phyloP scores from a whole-genome alignment of 2,329 filamentous ascomycete species.

The Fusarium sp. region DNA sequence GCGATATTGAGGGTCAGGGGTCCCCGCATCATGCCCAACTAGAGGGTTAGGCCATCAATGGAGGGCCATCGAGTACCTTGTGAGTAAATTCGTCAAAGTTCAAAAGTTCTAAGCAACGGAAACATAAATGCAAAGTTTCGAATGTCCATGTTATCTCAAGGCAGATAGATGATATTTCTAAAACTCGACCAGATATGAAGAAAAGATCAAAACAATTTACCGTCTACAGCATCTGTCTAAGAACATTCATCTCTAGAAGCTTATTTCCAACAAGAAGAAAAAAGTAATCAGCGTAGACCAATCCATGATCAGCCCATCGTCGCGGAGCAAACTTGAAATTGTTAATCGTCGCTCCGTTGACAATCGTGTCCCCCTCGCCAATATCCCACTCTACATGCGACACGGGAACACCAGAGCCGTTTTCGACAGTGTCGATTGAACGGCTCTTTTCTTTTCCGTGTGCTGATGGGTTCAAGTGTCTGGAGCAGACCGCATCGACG shows the following conservation, averaged over 20 bases:
- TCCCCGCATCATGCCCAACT: not conserved
- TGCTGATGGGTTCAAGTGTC: conserved; percentile 31
- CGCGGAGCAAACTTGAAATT: conserved; percentile 57
- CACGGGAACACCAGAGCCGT: not conserved
- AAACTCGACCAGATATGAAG: not conserved
- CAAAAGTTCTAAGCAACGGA: not conserved
- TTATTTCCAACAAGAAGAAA: conserved; percentile 57
- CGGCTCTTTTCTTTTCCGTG: not conserved
- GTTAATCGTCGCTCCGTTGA: conserved; percentile 58
- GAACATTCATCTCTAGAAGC: conserved; percentile 33
- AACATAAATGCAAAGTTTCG: too few relatives aligned
- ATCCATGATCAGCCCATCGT: conserved; percentile 56
- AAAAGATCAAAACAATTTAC: not conserved
- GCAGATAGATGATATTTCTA: not conserved
- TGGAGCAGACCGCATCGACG: conserved; percentile 5
- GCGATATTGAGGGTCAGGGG: not conserved
- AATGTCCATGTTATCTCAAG: too few relatives aligned
- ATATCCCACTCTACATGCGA: not conserved
- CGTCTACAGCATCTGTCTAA: not conserved
- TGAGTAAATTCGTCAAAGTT: not conserved
- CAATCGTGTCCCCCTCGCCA: conserved; percentile 51
- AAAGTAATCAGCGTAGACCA: conserved; percentile 63
- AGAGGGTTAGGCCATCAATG: not conserved
- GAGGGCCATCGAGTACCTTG: not conserved
- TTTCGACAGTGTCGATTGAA: conserved; percentile 39